These are phyloP conservation scores for Sordariomycetes sp. DNA, from an alignment of 2,329 filamentous ascomycete species.

Conservation along the genomic window DNA sequence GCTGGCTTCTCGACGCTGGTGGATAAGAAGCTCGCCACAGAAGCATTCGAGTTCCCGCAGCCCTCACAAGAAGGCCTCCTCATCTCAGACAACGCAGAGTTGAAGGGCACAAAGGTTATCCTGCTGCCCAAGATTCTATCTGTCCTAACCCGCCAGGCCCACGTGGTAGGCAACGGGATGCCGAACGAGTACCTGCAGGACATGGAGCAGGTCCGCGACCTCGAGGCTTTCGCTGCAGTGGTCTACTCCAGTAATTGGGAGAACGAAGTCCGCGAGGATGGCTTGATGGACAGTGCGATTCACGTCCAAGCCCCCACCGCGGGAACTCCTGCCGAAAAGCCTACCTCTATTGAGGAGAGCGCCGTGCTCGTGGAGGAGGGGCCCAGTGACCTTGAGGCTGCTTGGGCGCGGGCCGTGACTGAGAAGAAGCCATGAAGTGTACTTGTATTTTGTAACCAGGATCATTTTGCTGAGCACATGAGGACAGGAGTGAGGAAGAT, in stretches of 20 bases:
- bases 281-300: conserved; percentile 25
- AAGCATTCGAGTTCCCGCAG: conserved; percentile 58
- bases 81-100: conserved; percentile 34
- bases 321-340: conserved; percentile 4
- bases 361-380: conserved; percentile 40
- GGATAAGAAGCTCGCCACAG: conserved; percentile 69
- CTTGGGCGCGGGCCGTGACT: conserved; percentile 59
- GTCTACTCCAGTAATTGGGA: conserved; percentile 83
- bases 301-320: conserved; percentile 16
- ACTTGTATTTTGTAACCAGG: neutral
- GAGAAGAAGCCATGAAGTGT: conserved; percentile 9
- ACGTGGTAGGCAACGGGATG: conserved; percentile 73
- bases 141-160: conserved; percentile 82
- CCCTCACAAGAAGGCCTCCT: conserved; percentile 14
- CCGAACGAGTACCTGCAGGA: conserved; percentile 62
- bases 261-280: conserved; percentile 44
- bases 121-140: conserved; percentile 80
- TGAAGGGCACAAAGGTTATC: conserved; percentile 50
- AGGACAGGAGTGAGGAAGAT: conserved; percentile 1
- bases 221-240: conserved; percentile 78
- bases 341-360: conserved; percentile 9
- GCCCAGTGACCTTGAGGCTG: conserved; percentile 50
- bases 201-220: conserved; percentile 67
- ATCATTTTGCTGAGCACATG: neutral
- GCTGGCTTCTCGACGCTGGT: conserved; percentile 77